Conservation (phyloP, 2,329 filamentous ascomycete species). For the Aspergillus candidus region DNA sequence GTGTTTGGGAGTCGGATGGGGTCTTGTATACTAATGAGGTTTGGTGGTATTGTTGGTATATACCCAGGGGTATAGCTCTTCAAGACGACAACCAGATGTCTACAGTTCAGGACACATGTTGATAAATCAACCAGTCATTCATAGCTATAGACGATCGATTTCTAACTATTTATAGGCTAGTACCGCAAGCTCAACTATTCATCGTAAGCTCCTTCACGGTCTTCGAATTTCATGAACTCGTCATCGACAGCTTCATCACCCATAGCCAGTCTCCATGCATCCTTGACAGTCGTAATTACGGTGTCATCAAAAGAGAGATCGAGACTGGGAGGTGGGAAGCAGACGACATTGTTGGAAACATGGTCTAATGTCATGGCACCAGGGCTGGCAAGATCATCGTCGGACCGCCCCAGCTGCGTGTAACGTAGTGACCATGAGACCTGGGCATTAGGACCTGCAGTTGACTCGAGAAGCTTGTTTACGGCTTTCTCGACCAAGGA, state of each 20-base stretch:
- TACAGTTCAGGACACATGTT: too few relatives aligned
- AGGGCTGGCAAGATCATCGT: conserved; percentile 7
- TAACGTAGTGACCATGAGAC: conserved; percentile 52
- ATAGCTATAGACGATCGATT: neutral
- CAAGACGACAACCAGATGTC: too few relatives aligned
- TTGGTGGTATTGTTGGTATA: too few relatives aligned
- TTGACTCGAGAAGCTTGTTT: conserved; percentile 37
- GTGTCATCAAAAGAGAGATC: conserved; percentile 70
- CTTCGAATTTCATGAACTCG: conserved; percentile 71
- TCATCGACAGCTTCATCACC: conserved; percentile 46
- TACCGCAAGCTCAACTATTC: conserved; percentile 32
- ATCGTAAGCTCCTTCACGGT: conserved; percentile 58
- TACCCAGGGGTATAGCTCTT: too few relatives aligned
- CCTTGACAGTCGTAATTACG: conserved; percentile 59
- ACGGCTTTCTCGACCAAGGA: conserved; percentile 37
- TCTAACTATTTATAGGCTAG: neutral
- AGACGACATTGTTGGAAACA: conserved; percentile 43
- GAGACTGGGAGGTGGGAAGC: conserved; percentile 54
- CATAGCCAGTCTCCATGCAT: conserved; percentile 63
- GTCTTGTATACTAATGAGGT: too few relatives aligned
- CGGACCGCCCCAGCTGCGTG: conserved; percentile 37
- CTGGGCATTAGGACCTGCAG: conserved; percentile 24
- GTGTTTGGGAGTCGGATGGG: too few relatives aligned
- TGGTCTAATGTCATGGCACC: conserved; percentile 10
- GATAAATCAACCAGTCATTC: too few relatives aligned